Base-by-base conservation (phyloP, 148 eudicot genomes). In the Rhododendron mucronatum region DNA sequence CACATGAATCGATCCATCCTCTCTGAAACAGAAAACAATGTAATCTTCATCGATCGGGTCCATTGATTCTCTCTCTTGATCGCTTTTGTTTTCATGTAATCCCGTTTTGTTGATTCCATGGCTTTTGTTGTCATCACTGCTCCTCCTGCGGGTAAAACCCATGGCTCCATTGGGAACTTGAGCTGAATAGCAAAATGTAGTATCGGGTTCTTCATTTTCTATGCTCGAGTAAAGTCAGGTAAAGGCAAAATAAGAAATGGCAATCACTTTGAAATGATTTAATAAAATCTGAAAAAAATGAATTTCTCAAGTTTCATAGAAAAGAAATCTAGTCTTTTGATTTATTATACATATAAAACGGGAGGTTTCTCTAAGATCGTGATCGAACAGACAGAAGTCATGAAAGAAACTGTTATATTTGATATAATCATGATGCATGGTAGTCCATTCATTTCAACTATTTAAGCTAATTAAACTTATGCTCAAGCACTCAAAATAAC, bases 21-120 rank as follows among this genome's bases (percentile, higher is more conserved):
- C 96, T 76, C 89, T 89, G 12, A 94, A 92, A 87, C 95, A 94
- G 71, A 94, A 94, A 18, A 94, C 95, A 85, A 94, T 94, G 85
- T 93, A 94, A 82, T 94, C 97, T 85, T 93, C 97, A 9, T 94
- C 15, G 33, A 35, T 14, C 0, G 73, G 3, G 10, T 67, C 73
- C 1, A 1, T 67, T 39, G 47, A 11, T 82, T 82, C 84, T 82
- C 30, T 41, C 75, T 63, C 84, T 23, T 41, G 74, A 13, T 61
- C n/a, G 75, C 48, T 5, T 41, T 44, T 23, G 53, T 39, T 41
- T 23, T 53, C 26, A 15, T 21, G 33, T 9, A 15, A 45, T 23
- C 30, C 55, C 3, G 2, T 47, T 78, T 44, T 79, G 12, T 79
- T 79, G 11, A 48, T 26, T 30, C 8, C 82, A 48, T 26, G 81